These are phyloP conservation scores for Calendula officinalis DNA, from an alignment of 129 eudicot genomes.

Conservation along the genomic window DNA sequence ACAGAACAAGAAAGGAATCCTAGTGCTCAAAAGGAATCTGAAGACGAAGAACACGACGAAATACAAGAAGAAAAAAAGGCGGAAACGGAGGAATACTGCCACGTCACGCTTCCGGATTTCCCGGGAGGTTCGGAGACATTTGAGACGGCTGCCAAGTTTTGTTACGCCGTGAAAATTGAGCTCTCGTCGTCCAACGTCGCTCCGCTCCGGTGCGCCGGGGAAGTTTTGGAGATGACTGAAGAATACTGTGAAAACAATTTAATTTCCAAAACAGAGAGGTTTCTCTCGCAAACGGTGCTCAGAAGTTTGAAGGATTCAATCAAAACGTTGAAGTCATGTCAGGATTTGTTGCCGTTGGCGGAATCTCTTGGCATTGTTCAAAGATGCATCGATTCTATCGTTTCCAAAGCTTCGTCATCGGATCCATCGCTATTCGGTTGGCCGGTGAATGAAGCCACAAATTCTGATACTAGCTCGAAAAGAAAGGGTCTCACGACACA, in stretches of 20 bases:
- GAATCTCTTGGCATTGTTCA: conserved; percentile 81
- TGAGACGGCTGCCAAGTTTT: conserved; percentile 84
- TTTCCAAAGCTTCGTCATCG: conserved; percentile 52
- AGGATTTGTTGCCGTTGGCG: conserved; percentile 56
- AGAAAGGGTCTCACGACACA: conserved; percentile 14
- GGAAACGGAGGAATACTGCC: conserved; percentile 36
- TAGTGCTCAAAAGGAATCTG: conserved; percentile 21
- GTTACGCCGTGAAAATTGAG: conserved; percentile 91
- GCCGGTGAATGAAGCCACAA: conserved; percentile 61
- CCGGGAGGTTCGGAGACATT: conserved; percentile 92
- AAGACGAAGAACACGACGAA: conserved; percentile 22
- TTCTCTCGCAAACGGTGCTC: conserved; percentile 54
- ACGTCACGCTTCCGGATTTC: conserved; percentile 62
- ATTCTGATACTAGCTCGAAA: conserved; percentile 11
- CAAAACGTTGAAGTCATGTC: conserved; percentile 60
- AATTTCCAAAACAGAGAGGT: conserved; percentile 64
- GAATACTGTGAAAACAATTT: conserved; percentile 72
- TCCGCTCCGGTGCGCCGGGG: conserved; percentile 82
- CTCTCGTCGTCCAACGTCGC: conserved; percentile 65
- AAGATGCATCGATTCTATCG: conserved; percentile 68
- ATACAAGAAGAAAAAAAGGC: conserved; percentile 20
- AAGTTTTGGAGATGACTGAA: conserved; percentile 78
- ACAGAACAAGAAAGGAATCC: conserved; percentile 63
- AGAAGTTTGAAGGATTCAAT: conserved; percentile 56
- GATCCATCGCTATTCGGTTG: conserved; percentile 91